Evolutionary conservation across 176 grass and related monocot species (phyloP).

Genomic region (Canna indica): DNA sequence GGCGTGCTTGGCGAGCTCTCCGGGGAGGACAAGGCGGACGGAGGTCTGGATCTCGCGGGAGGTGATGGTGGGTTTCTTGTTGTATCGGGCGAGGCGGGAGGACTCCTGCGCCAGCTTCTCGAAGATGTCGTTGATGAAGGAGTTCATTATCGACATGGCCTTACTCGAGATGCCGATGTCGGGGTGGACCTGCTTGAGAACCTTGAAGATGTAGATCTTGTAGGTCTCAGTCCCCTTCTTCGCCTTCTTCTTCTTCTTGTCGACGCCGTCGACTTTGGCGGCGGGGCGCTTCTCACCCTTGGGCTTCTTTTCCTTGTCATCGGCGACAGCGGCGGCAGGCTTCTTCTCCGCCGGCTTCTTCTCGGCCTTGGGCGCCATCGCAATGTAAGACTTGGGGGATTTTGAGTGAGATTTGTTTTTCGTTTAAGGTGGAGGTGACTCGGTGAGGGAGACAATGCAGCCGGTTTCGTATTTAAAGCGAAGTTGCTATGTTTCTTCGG

Average conservation of each 20-base stretch:
- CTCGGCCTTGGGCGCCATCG: conserved; percentile 36
- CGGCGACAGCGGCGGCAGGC: no score
- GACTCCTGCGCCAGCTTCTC: conserved; percentile 68
- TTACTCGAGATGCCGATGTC: conserved; percentile 91
- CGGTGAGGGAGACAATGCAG: no score
- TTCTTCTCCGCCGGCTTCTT: conserved; percentile 43
- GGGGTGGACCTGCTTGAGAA: conserved; percentile 77
- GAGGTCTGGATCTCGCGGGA: conserved; percentile 67
- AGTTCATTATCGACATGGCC: conserved; percentile 95
- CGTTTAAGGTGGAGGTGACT: no score
- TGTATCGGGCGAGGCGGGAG: conserved; percentile 45
- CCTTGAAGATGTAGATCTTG: conserved; percentile 97
- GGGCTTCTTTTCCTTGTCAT: no score
- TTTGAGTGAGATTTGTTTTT: no score
- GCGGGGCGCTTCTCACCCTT: no score
- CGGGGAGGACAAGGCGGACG: conserved; percentile 49
- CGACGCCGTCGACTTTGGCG: no score
- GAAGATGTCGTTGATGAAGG: conserved; percentile 80
- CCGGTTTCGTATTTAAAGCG: no score
- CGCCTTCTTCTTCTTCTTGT: conserved; percentile 13
- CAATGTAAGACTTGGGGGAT: no score
- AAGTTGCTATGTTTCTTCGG: no score
- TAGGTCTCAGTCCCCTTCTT: conserved; percentile 44
- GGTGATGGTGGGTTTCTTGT: conserved; percentile 74
- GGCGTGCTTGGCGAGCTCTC: conserved; percentile 66